Evolutionary conservation across 2,329 filamentous ascomycete species (phyloP).

Genomic region (Westerdykella aurantiaca): DNA sequence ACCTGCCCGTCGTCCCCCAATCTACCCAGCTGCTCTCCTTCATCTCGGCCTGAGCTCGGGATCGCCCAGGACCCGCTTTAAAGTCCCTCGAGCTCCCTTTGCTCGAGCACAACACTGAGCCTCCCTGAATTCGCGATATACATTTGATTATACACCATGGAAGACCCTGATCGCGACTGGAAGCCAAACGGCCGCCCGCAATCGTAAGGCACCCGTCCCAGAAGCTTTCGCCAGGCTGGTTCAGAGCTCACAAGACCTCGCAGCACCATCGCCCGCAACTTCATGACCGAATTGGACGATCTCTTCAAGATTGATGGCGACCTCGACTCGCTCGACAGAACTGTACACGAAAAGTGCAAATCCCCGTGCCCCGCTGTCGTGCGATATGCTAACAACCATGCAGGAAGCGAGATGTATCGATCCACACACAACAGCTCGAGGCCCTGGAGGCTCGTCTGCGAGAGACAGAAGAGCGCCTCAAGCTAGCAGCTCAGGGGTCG

Average conservation of each 20-base stretch:
- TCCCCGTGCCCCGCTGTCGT: slow-evolving; percentile 1
- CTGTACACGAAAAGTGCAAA: slow-evolving; percentile 74
- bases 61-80: too few relatives aligned
- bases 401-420: slow-evolving; percentile 74
- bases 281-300: slow-evolving; percentile 78
- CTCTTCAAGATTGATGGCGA: slow-evolving; percentile 84
- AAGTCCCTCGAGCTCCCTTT: background rate
- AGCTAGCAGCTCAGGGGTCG: slow-evolving; percentile 28
- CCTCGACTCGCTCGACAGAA: slow-evolving; percentile 65
- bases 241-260: slow-evolving; percentile 22
- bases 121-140: slow-evolving; percentile 1
- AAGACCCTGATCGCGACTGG: slow-evolving; percentile 66
- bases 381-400: slow-evolving; percentile 3
- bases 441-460: slow-evolving; percentile 76
- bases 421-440: slow-evolving; percentile 73
- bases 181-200: slow-evolving; percentile 75
- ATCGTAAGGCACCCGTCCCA: slow-evolving; percentile 53
- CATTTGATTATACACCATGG: slow-evolving; percentile 14
- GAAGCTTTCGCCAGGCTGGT: slow-evolving; percentile 14
- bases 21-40: background rate
- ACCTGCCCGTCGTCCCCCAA: background rate
- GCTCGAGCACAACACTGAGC: slow-evolving; percentile 4
- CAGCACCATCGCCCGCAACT: slow-evolving; percentile 82
- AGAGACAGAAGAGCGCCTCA: slow-evolving; percentile 75
- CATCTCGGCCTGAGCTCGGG: background rate